Percentiles rank a stretch among this genome's conserved stretches.
Evolutionary conservation across 2,329 filamentous ascomycete species (phyloP).

Genomic region (Pyrenophora tritici-repentis): DNA sequence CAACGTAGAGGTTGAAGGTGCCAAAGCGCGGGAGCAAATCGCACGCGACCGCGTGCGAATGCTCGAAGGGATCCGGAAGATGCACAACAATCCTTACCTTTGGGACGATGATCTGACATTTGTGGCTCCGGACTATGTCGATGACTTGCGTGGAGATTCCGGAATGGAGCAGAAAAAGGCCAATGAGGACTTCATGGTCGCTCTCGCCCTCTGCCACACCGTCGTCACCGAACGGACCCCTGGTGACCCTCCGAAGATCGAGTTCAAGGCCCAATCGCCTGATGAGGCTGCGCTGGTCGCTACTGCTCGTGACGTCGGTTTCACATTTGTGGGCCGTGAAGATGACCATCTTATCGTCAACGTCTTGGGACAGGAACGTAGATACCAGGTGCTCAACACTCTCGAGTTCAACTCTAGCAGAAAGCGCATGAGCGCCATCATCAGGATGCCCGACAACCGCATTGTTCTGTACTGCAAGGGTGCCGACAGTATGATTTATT

Average conservation of each 20-base stretch:
- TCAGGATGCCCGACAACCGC: conserved; percentile 87
- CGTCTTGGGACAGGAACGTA: conserved; percentile 80
- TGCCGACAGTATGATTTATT: conserved; percentile 96
- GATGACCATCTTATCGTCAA: conserved; percentile 84
- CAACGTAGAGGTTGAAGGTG: conserved; percentile 80
- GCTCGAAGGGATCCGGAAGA: conserved; percentile 70
- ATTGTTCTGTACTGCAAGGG: conserved; percentile 97
- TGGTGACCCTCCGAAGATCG: conserved; percentile 86
- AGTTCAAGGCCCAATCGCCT: conserved; percentile 96
- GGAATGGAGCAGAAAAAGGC: conserved; percentile 76
- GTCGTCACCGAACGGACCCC: conserved; percentile 90
- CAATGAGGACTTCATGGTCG: conserved; percentile 91
- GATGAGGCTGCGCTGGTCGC: conserved; percentile 94
- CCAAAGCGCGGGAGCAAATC: conserved; percentile 75
- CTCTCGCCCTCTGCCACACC: conserved; percentile 92
- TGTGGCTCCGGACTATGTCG: conserved; percentile 84
- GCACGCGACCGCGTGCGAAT: conserved; percentile 75
- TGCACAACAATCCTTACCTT: conserved; percentile 89
- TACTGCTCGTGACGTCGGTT: conserved; percentile 93
- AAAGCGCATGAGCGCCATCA: conserved; percentile 97
- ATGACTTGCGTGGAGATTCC: conserved; percentile 77
- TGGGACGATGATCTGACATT: conserved; percentile 91
- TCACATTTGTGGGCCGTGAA: conserved; percentile 82
- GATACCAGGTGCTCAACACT: conserved; percentile 88
- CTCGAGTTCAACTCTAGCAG: conserved; percentile 97